A percentile compares a stretch with the other conserved stretches of the same genome.
These are phyloP conservation scores for Boletus speciosus DNA, from an alignment of 768 basidiomycete species.

Conservation along the genomic window DNA sequence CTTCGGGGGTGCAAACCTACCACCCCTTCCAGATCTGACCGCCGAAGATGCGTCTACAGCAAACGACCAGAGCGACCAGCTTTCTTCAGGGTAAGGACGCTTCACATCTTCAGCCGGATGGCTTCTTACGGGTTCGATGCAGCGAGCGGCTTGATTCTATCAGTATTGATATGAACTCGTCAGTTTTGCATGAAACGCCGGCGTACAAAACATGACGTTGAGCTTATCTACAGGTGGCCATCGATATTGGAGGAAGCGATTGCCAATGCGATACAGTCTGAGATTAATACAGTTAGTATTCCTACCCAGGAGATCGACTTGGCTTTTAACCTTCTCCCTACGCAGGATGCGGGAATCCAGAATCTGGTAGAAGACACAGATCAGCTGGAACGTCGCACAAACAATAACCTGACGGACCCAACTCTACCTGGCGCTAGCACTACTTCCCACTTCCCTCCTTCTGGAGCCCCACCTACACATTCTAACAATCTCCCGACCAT, in stretches of 20 bases:
- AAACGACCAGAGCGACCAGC: background rate
- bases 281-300: background rate
- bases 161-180: conserved; percentile 2
- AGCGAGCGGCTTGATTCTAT: background rate
- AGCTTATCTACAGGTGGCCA: conserved; percentile 1
- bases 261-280: background rate
- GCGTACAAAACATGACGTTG: background rate
- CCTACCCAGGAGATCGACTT: background rate
- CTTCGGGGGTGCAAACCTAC: too few species aligned
- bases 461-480: background rate
- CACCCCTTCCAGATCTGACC: background rate
- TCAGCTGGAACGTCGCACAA: background rate
- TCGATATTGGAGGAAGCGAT: background rate
- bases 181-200: background rate
- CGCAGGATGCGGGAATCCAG: background rate
- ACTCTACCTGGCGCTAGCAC: background rate
- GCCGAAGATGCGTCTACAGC: background rate
- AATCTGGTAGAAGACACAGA: background rate
- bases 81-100: background rate
- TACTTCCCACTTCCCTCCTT: background rate
- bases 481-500: background rate
- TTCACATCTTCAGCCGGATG: background rate
- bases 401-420: background rate
- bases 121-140: background rate
- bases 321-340: background rate